Evolutionary conservation across 2,329 filamentous ascomycete species (phyloP), one percentile per base, ranked within the genome.

Genomic region (Dichotomopilus funicola): DNA sequence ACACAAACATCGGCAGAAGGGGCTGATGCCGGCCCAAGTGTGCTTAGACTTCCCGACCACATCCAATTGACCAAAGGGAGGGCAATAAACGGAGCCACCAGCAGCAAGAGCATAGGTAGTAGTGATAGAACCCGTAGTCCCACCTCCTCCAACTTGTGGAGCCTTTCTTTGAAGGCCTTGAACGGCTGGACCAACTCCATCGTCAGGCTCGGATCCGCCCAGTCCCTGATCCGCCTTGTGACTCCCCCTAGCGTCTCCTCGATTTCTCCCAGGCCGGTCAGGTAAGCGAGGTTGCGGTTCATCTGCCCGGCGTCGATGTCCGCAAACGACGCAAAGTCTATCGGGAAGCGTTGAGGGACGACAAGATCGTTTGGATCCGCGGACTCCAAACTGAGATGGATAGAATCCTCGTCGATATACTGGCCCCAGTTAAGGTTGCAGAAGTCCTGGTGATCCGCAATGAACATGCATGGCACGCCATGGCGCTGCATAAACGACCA

Each of bases 241-340:
- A 56, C 47, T 13, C 38, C 33, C 27, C 51, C 45, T 7, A 46
- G 9, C 1, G 54, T 34, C 27, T 63, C 59, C 9, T 58, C 58
- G 6, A 59, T 40, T 19, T 69, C 65, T 10, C 63, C 59, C 35
- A 75, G 62, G 3, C 71, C 71, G 6, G 76, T 78, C 41, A 80
- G 64, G 54, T 73, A 75, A n/a, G 77, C 75, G 27, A 80, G 64
- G 59, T 79, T 78, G 56, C 76, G 71, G 63, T 79, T 80, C 72
- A 80, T 75, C 65, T 80, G 77, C 49, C 76, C 70, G 34, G 75
- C 72, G 61, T 79, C 76, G 56, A 79, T 74, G 56, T 76, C 76
- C 54, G 75, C 67, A 60, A 79, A 80, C 9, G 75, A 77, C 2
- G 65, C 64, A 13, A 78, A 64, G 59, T 79, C 76, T 52, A 79